Evolutionary conservation across 139 green algal genomes (phyloP).

Genomic region (Chlorella sp.): DNA sequence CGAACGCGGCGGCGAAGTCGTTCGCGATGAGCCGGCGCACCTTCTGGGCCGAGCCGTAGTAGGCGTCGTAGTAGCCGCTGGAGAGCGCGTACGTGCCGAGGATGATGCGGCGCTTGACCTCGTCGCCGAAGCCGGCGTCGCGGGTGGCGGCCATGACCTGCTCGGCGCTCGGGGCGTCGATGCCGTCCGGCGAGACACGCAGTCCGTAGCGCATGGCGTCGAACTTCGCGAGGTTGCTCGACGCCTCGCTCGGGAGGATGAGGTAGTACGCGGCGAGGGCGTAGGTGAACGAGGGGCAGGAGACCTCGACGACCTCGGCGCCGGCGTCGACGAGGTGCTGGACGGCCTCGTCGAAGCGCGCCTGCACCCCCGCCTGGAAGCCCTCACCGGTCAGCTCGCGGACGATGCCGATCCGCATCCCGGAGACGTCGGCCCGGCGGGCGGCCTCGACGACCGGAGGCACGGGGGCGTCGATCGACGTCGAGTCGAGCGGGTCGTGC

Average conservation of each 20-base stretch:
- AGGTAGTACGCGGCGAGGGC: constrained; percentile 97
- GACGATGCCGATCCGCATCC: constrained; percentile 70
- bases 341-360: constrained; percentile 13
- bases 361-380: constrained; percentile 48
- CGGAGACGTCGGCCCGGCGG: no score
- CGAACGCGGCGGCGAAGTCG: no score
- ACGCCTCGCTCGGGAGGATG: constrained; percentile 88
- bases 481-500: constrained; percentile 61
- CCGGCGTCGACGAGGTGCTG: constrained; percentile 43
- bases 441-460: neutral
- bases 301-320: constrained; percentile 67
- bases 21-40: no score
- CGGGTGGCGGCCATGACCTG: no score
- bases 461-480: constrained; percentile 25
- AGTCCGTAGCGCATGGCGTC: constrained; percentile 88
- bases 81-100: no score
- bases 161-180: no score
- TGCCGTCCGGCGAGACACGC: no score
- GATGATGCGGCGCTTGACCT: no score
- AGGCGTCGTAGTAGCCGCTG: no score
- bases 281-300: constrained; percentile 59
- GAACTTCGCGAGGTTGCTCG: constrained; percentile 91
- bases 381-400: constrained; percentile 74
- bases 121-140: no score
- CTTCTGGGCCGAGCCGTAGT: no score